These are phyloP conservation scores for Bisporella sp. DNA, from an alignment of 2,329 filamentous ascomycete genomes.

Conservation along the genomic window DNA sequence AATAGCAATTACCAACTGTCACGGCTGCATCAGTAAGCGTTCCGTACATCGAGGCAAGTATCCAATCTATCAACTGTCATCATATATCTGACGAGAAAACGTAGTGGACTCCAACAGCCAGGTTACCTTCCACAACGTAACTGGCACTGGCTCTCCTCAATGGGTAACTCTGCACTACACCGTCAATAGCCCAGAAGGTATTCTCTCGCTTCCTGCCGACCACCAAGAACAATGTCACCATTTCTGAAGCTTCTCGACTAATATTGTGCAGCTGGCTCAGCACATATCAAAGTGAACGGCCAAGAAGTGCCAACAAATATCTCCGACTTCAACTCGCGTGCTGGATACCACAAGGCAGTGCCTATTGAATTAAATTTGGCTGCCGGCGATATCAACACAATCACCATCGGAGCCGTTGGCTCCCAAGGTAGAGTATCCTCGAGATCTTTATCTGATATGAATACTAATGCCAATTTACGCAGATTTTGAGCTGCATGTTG, in stretches of 20 bases:
- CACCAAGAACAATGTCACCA: not conserved
- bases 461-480: not conserved
- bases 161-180: slow-evolving; percentile 33
- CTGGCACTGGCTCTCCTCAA: slow-evolving; percentile 28
- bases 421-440: slow-evolving; percentile 16
- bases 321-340: slow-evolving; percentile 30
- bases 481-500: slow-evolving; percentile 12
- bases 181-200: slow-evolving; percentile 25
- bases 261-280: slow-evolving; percentile 24
- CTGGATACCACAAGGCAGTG: slow-evolving; percentile 29
- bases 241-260: not conserved
- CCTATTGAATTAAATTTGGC: slow-evolving; percentile 28
- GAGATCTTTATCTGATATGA: not conserved
- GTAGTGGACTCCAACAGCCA: slow-evolving; percentile 20
- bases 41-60: slow-evolving; percentile 11
- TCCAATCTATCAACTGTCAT: slow-evolving; percentile 6
- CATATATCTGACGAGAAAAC: not conserved
- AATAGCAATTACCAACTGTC: slow-evolving; percentile 5
- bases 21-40: slow-evolving; percentile 8
- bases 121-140: slow-evolving; percentile 31
- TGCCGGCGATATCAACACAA: slow-evolving; percentile 28
- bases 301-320: slow-evolving; percentile 27
- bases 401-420: slow-evolving; percentile 29
- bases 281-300: slow-evolving; percentile 30
- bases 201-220: not conserved